Conservation (phyloP, 768 basidiomycete species). For the Psilocybe tampanensis region DNA sequence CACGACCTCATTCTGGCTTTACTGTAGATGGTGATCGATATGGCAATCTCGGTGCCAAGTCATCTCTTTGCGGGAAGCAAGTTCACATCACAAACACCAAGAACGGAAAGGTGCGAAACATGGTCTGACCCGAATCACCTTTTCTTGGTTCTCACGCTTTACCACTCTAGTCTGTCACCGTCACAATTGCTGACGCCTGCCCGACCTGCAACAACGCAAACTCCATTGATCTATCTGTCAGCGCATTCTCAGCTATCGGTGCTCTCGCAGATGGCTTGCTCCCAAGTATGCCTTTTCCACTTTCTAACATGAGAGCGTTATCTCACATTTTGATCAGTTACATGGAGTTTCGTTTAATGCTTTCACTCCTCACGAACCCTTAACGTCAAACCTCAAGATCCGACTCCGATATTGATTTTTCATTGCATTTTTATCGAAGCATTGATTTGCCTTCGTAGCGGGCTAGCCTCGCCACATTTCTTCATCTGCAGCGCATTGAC, state of each 20-base stretch:
- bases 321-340: conserved; percentile 28
- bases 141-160: conserved; percentile 2
- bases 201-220: conserved; percentile 69
- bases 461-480: conserved; percentile 3
- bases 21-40: conserved; percentile 52
- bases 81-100: conserved; percentile 66
- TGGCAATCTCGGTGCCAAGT: conserved; percentile 46
- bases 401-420: conserved; percentile 19
- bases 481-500: conserved; percentile 20
- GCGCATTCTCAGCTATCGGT: conserved; percentile 66
- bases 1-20: not conserved
- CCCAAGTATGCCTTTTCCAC: conserved; percentile 45
- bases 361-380: conserved; percentile 7
- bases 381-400: conserved; percentile 14
- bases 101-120: conserved; percentile 47
- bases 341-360: conserved; percentile 37
- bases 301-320: conserved; percentile 6
- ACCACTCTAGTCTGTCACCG: conserved; percentile 45
- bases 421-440: conserved; percentile 38
- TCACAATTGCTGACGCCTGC: conserved; percentile 78
- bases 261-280: conserved; percentile 52
- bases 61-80: conserved; percentile 63
- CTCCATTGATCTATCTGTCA: conserved; percentile 76
- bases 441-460: conserved; percentile 9
- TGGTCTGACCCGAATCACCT: not conserved